These are phyloP conservation scores for Botryosphaeria dothidea DNA, from an alignment of 2,329 filamentous ascomycete species.

Conservation along the genomic window DNA sequence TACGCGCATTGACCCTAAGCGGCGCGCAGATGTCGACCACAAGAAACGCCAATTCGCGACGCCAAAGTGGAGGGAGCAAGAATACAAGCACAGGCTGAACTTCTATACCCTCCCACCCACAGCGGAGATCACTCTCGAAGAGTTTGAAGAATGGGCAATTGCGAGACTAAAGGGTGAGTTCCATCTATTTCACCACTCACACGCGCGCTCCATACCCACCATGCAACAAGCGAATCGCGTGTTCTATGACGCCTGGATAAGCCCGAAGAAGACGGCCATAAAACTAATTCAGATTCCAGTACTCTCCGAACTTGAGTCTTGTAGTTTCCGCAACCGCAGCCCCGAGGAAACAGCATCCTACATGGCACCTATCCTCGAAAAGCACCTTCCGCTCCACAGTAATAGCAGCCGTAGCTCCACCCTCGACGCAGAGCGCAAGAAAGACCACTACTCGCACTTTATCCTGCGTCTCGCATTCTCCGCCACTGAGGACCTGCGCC, in stretches of 20 bases:
- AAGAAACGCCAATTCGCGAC: conserved; percentile 86
- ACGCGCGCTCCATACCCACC: not conserved
- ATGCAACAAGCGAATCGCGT: not conserved
- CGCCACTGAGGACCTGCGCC: conserved; percentile 83
- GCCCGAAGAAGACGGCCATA: not conserved
- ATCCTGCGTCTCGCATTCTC: conserved; percentile 93
- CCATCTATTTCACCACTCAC: too few species aligned
- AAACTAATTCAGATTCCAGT: conserved; percentile 51
- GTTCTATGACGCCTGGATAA: not conserved
- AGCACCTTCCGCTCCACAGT: conserved; percentile 78
- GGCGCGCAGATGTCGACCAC: conserved; percentile 73
- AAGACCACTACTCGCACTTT: conserved; percentile 97
- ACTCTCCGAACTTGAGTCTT: conserved; percentile 86
- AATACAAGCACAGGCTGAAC: conserved; percentile 86
- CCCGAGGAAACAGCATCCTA: conserved; percentile 78
- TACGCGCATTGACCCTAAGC: conserved; percentile 62
- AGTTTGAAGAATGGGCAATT: conserved; percentile 99
- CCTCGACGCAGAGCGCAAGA: conserved; percentile 74
- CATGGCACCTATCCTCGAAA: conserved; percentile 84
- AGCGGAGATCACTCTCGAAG: conserved; percentile 90
- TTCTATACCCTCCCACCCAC: conserved; percentile 89
- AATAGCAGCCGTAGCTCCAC: conserved; percentile 65
- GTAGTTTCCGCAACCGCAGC: conserved; percentile 88
- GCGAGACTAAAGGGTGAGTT: conserved; percentile 75
- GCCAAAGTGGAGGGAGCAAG: conserved; percentile 71